These are phyloP conservation scores for Pyrus hybrid DNA, from an alignment of 331 rosid species.

Conservation along the genomic window DNA sequence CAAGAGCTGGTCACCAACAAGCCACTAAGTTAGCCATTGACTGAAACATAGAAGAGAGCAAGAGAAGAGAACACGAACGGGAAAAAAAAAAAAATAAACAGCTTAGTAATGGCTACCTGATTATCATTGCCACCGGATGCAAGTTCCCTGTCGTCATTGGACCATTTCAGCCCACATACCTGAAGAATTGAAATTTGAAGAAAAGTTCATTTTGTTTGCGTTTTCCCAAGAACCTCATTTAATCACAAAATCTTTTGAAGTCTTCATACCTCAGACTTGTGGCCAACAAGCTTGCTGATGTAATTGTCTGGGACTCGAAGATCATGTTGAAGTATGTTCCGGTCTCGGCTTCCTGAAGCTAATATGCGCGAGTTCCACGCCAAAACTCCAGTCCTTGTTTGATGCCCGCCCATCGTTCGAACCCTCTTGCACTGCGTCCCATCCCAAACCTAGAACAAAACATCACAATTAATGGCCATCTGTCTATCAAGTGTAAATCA, in stretches of 20 bases:
- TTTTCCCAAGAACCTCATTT: not conserved
- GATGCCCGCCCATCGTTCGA: constrained; percentile 95
- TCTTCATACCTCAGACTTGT: constrained; percentile 82
- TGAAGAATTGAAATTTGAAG: constrained; percentile 2
- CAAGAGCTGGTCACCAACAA: constrained; percentile 53
- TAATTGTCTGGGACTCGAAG: constrained; percentile 72
- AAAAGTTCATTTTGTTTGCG: not conserved
- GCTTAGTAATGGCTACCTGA: constrained; percentile 38
- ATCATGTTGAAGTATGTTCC: constrained; percentile 94
- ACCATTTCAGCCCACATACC: constrained; percentile 99
- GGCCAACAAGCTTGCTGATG: constrained; percentile 79
- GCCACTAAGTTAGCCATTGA: not conserved
- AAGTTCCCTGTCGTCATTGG: constrained; percentile 90
- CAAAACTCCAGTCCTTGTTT: constrained; percentile 96
- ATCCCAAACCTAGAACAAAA: constrained; percentile 70
- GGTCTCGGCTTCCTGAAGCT: constrained; percentile 94
- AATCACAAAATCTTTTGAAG: not conserved
- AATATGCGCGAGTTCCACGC: constrained; percentile 92
- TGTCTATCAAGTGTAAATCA: not conserved
- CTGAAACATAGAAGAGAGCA: not conserved
- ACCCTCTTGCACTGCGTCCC: constrained; percentile 85
- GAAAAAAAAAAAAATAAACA: not conserved
- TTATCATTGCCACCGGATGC: constrained; percentile 34
- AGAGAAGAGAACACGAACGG: not conserved
- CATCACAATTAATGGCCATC: not conserved